Conservation (phyloP, 345 rosid species). For the Hypericum androsaemum region DNA sequence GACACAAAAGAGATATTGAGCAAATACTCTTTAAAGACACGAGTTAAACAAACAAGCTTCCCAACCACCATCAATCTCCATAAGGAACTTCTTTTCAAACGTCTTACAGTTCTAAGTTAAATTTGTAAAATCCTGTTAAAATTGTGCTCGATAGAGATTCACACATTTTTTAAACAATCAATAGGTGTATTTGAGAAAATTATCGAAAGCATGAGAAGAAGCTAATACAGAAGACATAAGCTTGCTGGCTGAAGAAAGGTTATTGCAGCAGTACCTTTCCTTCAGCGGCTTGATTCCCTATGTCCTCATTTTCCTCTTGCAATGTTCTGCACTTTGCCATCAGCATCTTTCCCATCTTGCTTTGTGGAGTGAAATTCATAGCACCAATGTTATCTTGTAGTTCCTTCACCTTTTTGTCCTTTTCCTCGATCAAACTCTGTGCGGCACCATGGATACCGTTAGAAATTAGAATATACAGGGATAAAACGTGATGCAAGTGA, state of each 20-base stretch:
- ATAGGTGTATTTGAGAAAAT: too few species aligned
- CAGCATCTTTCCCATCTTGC: conserved; percentile 92
- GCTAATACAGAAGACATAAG: too few species aligned
- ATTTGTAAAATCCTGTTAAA: too few species aligned
- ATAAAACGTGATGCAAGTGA: background rate
- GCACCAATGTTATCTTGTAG: conserved; percentile 86
- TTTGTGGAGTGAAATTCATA: conserved; percentile 74
- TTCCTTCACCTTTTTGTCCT: conserved; percentile 93
- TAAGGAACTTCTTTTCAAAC: too few species aligned
- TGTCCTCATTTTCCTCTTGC: conserved; percentile 97
- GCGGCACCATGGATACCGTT: conserved; percentile 3
- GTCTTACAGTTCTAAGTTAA: too few species aligned
- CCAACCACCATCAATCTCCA: too few species aligned
- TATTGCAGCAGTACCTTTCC: conserved; percentile 54
- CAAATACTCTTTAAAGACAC: background rate
- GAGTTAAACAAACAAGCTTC: background rate
- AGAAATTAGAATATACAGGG: conserved; percentile 1
- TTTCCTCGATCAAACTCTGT: conserved; percentile 88
- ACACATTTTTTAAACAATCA: too few species aligned
- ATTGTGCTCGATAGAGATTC: too few species aligned
- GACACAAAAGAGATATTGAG: background rate
- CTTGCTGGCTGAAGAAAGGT: too few species aligned
- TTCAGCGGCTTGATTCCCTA: conserved; percentile 90
- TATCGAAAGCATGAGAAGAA: too few species aligned
- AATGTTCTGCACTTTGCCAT: conserved; percentile 89